Evolutionary conservation across 257 asterid genomes (phyloP).

Genomic region (Buddleja alternifolia): DNA sequence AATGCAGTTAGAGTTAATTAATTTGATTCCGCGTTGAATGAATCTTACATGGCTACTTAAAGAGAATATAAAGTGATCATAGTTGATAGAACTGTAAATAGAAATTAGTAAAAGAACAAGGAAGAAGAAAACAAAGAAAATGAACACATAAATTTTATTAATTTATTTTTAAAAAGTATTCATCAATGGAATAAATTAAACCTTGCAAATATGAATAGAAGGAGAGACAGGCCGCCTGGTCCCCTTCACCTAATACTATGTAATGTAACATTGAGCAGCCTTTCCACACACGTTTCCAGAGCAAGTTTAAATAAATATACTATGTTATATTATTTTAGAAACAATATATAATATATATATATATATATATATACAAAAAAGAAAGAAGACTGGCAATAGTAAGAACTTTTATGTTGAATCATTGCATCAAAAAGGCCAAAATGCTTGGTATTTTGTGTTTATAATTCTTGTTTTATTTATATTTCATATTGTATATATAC

Average conservation of each 20-base stretch:
- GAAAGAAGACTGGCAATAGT: constrained; percentile 8
- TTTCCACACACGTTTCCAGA: constrained; percentile 26
- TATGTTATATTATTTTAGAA: not conserved
- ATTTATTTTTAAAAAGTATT: not conserved
- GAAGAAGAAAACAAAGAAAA: not conserved
- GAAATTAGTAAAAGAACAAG: constrained; percentile 2
- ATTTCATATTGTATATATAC: no score
- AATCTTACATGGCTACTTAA: constrained; percentile 4
- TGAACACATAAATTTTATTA: not conserved
- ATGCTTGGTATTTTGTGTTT: no score
- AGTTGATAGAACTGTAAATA: not conserved
- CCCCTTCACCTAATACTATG: constrained; percentile 24
- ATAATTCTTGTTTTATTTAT: no score
- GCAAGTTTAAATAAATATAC: not conserved
- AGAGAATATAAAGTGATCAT: not conserved
- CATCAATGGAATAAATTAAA: not conserved
- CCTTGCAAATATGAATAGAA: constrained; percentile 26
- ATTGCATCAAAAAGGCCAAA: no score
- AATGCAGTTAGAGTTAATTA: not conserved
- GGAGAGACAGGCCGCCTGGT: constrained; percentile 19
- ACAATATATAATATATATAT: not conserved
- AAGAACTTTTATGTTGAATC: constrained; percentile 34
- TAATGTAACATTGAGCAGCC: constrained; percentile 6
- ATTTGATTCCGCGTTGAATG: constrained; percentile 26
- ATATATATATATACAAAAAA: not conserved